Evolutionary conservation across 176 grass and related monocot genomes (phyloP), one percentile per base, ranked within the genome.

Genomic region (Pontederia paniculata): DNA sequence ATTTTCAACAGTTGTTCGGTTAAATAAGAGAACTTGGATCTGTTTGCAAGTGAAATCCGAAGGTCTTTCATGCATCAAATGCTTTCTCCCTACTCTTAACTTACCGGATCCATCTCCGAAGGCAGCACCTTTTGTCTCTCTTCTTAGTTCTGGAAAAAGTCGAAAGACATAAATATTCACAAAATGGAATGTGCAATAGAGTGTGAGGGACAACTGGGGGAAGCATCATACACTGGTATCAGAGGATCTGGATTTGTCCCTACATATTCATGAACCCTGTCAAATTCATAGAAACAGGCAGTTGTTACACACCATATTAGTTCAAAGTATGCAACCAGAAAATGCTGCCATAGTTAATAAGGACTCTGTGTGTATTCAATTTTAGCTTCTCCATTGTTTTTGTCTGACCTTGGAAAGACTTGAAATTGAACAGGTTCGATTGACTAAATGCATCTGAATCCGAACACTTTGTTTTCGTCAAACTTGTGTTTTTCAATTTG

Each of bases 251-350:
- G 80, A 70, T 83, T 88, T 9, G 75, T 58, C 66, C 86, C 93
- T 56, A 98, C 75, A 67, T 77, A 91, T 58, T 98, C 86, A 44
- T 84, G 79, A 31, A 98, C 66, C 73, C 93, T 98, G 83, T 23
- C 45, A 87, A 59, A 8, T 52, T 10, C 42, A 62, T 46, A 6
- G 21, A 13, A 45, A 50, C 6, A 12, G 28, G 28, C 28, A 5
- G 28, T 37, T 37, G 28, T 37, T 37, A 37, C 28, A 37, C 28
- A 2, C 28, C 28, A 37, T 2, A 37, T 5, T 37, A 37, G 28
- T 37, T 37, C 28, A 6, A 37, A 37, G 28, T 37, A 37, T 3
- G 7, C 28, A 37, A 37, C 28, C 28, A 37, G 28, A 37, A 37
- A 37, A 37, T 37, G 28, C 7, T 37, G 28, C 0, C 28, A 37